A percentile compares a stretch with the other conserved stretches of the same genome.
Conservation (phyloP, 441 rosid species). For the Jatropha multifida region DNA sequence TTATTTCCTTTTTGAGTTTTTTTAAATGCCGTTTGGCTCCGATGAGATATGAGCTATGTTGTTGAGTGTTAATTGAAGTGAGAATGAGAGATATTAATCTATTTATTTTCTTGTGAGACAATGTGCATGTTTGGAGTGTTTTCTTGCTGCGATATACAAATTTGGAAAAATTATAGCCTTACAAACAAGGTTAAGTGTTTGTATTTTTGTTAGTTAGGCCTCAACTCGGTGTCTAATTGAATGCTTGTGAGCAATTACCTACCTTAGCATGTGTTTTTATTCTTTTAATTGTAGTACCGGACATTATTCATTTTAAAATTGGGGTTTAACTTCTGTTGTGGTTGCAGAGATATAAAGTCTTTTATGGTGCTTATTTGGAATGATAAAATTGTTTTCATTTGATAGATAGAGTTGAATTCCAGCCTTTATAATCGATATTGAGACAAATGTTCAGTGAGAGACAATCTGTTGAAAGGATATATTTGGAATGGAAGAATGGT, state of each 20-base stretch:
- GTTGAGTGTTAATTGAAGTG: constrained; percentile 12
- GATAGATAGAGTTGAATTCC: background rate
- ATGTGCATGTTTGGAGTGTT: background rate
- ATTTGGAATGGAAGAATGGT: background rate
- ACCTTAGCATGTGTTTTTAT: background rate
- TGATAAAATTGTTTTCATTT: background rate
- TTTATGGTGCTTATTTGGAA: background rate
- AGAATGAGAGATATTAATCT: background rate
- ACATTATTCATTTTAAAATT: background rate
- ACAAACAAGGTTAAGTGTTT: background rate
- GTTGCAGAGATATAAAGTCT: too few relatives aligned
- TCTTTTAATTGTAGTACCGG: background rate
- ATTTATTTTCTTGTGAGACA: too few relatives aligned
- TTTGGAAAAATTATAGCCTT: background rate
- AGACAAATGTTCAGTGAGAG: background rate
- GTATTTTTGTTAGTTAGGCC: background rate
- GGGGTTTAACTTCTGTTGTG: background rate
- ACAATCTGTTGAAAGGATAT: background rate
- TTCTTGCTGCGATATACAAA: background rate
- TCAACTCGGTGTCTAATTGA: background rate
- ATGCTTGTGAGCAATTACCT: background rate
- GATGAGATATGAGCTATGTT: background rate
- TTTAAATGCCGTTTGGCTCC: background rate
- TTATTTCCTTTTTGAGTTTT: background rate
- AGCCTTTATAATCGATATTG: background rate